Conservation (phyloP, 805 yeast species). For the Lipomyces mesembrius region DNA sequence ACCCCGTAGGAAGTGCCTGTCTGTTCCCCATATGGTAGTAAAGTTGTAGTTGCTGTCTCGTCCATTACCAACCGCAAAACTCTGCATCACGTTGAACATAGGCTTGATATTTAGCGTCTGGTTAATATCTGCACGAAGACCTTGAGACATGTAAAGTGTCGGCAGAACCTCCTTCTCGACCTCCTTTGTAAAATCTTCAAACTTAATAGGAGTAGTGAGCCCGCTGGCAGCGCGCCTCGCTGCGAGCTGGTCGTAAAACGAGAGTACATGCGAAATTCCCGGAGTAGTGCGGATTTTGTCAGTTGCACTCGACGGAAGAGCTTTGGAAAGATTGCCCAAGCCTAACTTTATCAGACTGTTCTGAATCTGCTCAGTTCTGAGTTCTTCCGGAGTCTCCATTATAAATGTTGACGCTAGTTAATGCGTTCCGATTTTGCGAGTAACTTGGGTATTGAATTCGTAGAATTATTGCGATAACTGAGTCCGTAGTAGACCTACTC, state of each 20-base stretch:
- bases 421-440: background rate
- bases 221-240: constrained; percentile 83
- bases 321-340: background rate
- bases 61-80: constrained; percentile 85
- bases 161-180: constrained; percentile 92
- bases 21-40: constrained; percentile 86
- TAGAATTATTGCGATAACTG: background rate
- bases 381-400: background rate
- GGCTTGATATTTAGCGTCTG: constrained; percentile 91
- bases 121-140: constrained; percentile 93
- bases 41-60: constrained; percentile 84
- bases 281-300: constrained; percentile 60
- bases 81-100: constrained; percentile 94
- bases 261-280: constrained; percentile 74
- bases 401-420: background rate
- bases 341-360: constrained; percentile 1
- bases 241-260: constrained; percentile 69
- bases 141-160: constrained; percentile 88
- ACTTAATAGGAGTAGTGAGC: constrained; percentile 89
- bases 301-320: background rate
- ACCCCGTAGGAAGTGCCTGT: constrained; percentile 85
- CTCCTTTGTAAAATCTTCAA: constrained; percentile 91
- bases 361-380: constrained; percentile 1
- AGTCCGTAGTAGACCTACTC: background rate
- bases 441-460: background rate